A percentile compares a stretch with the other conserved stretches of the same genome.
These are phyloP conservation scores for Colletotrichum viniferum DNA, from an alignment of 2,329 filamentous ascomycete species.

Conservation along the genomic window DNA sequence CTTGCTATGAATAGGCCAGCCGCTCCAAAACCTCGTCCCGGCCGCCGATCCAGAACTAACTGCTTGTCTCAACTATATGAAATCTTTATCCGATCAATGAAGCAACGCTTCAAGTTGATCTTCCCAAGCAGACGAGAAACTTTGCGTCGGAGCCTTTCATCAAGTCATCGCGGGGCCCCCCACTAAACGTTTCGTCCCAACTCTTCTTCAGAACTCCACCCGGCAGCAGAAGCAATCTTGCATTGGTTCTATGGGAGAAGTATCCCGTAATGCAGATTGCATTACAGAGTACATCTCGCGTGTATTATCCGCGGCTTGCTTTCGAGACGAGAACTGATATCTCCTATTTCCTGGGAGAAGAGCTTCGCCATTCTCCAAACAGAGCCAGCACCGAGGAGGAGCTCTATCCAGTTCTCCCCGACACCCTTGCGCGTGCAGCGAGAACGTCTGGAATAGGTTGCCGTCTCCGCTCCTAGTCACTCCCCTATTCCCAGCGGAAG, in stretches of 20 bases:
- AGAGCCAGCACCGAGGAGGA: not conserved
- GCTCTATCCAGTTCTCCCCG: not conserved
- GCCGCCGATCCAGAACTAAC: not conserved
- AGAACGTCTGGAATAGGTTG: slow-evolving; percentile 18
- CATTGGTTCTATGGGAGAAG: not conserved
- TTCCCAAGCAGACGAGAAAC: not conserved
- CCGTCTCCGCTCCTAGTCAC: slow-evolving; percentile 8
- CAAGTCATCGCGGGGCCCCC: not conserved
- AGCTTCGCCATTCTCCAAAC: not conserved
- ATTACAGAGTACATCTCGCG: not conserved
- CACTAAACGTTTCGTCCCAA: slow-evolving; percentile 7
- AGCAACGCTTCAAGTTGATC: not conserved
- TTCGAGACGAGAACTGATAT: not conserved
- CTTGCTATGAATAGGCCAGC: not conserved
- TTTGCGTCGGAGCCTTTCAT: not conserved
- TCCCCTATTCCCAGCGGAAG: not conserved
- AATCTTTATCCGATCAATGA: not conserved
- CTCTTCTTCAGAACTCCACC: not conserved
- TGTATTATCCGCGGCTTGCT: not conserved
- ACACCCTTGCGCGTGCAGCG: slow-evolving; percentile 7
- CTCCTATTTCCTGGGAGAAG: not conserved
- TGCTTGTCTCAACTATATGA: not conserved
- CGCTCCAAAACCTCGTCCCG: not conserved
- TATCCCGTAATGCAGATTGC: slow-evolving; percentile 1
- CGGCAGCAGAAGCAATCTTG: not conserved